Evolutionary conservation across 805 yeast species (phyloP).

Genomic region (Lachancea sp.): DNA sequence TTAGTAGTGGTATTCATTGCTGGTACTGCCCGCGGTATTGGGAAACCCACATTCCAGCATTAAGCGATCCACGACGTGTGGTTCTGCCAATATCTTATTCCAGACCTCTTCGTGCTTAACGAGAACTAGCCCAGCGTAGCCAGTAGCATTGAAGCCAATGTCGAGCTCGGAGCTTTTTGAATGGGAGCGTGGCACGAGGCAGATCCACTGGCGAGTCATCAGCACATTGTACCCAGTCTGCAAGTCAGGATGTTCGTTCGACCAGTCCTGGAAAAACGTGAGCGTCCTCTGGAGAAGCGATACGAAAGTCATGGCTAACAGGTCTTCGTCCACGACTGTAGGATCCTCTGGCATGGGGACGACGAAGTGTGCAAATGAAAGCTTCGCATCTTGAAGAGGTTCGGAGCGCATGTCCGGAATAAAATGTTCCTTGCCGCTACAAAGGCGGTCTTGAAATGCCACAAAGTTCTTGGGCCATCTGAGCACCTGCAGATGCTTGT

Average conservation of each 20-base stretch:
- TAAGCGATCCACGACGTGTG: slow-evolving; percentile 40
- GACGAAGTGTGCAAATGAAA: slow-evolving; percentile 78
- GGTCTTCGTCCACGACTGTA: slow-evolving; percentile 46
- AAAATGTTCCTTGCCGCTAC: slow-evolving; percentile 40
- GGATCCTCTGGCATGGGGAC: slow-evolving; percentile 50
- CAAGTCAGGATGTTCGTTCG: slow-evolving; percentile 21
- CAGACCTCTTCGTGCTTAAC: slow-evolving; percentile 60
- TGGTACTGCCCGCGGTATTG: slow-evolving; percentile 46
- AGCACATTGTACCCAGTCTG: slow-evolving; percentile 60
- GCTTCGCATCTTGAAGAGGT: slow-evolving; percentile 54
- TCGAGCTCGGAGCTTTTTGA: slow-evolving; percentile 46
- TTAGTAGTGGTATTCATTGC: slow-evolving; percentile 61
- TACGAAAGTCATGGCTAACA: slow-evolving; percentile 61
- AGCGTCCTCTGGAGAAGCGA: slow-evolving; percentile 65
- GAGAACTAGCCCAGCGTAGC: slow-evolving; percentile 68
- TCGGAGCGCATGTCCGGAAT: slow-evolving; percentile 49
- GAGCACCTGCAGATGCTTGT: slow-evolving; percentile 86
- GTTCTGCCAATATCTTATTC: slow-evolving; percentile 43
- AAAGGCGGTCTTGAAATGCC: slow-evolving; percentile 51
- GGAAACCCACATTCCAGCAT: slow-evolving; percentile 63
- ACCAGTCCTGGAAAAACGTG: slow-evolving; percentile 55
- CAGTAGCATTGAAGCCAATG: slow-evolving; percentile 70
- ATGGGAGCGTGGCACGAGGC: slow-evolving; percentile 73
- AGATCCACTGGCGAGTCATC: slow-evolving; percentile 76
- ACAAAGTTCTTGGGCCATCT: slow-evolving; percentile 54